phyloP scores from a whole-genome alignment of 2,329 filamentous ascomycete genomes.

The Beauveria australis region DNA sequence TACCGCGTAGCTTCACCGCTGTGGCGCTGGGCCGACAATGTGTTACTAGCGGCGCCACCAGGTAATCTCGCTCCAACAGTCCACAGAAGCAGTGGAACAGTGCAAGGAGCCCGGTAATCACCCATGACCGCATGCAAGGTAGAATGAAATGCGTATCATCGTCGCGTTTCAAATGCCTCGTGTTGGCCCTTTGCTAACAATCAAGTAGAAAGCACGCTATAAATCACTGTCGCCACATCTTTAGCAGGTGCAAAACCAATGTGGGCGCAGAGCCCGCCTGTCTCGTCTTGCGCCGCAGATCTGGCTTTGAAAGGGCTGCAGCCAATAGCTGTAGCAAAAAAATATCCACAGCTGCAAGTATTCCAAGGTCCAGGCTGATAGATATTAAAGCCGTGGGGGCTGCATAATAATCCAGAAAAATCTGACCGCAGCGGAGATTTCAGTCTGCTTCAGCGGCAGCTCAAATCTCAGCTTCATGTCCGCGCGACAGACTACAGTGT shows the following conservation, averaged over 20 bases:
- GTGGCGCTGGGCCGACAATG: background rate
- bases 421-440: background rate
- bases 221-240: background rate
- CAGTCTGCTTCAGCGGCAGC: background rate
- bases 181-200: background rate
- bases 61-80: background rate
- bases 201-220: background rate
- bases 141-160: background rate
- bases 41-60: background rate
- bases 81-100: background rate
- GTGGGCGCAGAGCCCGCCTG: background rate
- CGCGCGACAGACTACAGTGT: background rate
- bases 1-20: background rate
- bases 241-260: background rate
- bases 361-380: background rate
- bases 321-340: background rate
- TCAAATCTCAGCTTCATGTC: background rate
- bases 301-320: background rate
- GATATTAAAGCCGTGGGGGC: background rate
- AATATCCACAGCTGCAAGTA: background rate
- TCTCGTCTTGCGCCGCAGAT: constrained; percentile 2
- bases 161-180: background rate
- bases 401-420: background rate
- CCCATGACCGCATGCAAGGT: background rate
- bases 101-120: background rate